phyloP scores from a whole-genome alignment of 2,329 filamentous ascomycete species.

The Chlorencoelia australis region DNA sequence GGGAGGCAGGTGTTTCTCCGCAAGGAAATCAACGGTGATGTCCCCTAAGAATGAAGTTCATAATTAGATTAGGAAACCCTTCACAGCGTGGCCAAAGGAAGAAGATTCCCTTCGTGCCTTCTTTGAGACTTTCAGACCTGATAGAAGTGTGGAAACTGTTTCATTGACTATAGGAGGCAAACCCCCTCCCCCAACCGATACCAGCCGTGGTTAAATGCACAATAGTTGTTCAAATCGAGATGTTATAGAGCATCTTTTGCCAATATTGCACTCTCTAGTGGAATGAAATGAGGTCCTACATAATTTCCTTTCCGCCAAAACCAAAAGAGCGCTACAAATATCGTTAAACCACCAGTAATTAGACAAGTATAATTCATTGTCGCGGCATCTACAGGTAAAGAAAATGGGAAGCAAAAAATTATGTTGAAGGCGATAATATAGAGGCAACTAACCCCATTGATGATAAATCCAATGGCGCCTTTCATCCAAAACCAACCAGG shows the following conservation, averaged over 20 bases:
- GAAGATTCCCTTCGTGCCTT: too few species aligned
- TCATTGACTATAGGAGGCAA: too few species aligned
- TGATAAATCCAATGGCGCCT: slow-evolving; percentile 34
- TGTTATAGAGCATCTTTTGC: slow-evolving; percentile 7
- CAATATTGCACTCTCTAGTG: slow-evolving; percentile 5
- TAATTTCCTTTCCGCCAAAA: slow-evolving; percentile 19
- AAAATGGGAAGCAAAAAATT: slow-evolving; percentile 49
- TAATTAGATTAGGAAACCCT: too few species aligned
- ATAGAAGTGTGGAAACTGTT: too few species aligned
- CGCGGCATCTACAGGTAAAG: slow-evolving; percentile 32
- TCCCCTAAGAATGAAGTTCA: too few species aligned
- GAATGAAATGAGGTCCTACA: slow-evolving; percentile 10
- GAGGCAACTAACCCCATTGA: slow-evolving; percentile 40
- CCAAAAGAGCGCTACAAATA: slow-evolving; percentile 33
- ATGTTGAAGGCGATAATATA: slow-evolving; percentile 52
- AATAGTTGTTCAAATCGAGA: too few species aligned
- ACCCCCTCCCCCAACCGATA: too few species aligned
- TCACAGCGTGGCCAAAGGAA: too few species aligned
- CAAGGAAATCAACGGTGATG: too few species aligned
- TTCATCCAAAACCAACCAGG: slow-evolving; percentile 50
- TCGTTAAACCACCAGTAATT: slow-evolving; percentile 34
- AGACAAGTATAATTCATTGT: slow-evolving; percentile 43
- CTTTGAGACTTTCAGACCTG: too few species aligned
- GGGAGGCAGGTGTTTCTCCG: too few species aligned
- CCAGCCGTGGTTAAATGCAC: too few species aligned